Base-by-base conservation (phyloP, 495 filamentous ascomycete species). In the Parachaetomium inaequale region DNA sequence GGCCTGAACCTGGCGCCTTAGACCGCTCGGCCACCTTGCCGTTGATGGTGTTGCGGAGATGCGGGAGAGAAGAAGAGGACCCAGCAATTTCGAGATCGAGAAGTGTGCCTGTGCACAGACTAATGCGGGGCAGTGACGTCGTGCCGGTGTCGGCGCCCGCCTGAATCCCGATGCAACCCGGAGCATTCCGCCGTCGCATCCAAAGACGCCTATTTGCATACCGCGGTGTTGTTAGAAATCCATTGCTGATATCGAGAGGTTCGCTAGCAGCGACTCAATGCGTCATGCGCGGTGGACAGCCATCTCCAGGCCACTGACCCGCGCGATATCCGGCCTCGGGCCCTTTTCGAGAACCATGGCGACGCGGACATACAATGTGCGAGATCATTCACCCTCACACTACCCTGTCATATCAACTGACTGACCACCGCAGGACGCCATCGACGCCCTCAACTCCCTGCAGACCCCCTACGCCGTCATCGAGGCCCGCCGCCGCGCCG, bases 381-480 rank as follows among this genome's bases (percentile, higher is more conserved):
- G 58, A 5, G 32, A 19, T 14, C 17, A 34, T 14, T 36, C 2
- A 55, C 36, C 21, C 17, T 29, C 12, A 28, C 32, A 51, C 14
- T 19, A 10, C 29, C 29, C 14, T 11, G 15, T n/a, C n/a, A n/a
- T n/a, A n/a, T n/a, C n/a, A n/a, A n/a, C n/a, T n/a, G n/a, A 1
- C 50, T 53, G 26, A 11, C 31, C 50, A 49, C 26, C 5, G 7
- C 68, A 90, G 86, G 90, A 90, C 76, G 94, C 94, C 19, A 85
- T 98, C 61, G 79, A 87, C 57, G 83, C 90, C 28, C 86, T 98
- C 72, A 98, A 98, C 71, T 86, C 90, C 19, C 81, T 96, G 36
- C 94, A 98, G 70, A 90, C 89, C 19, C 96, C 96, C 60, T 92
- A 87, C 72, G 81, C 86, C 45, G 81, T 90, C 49, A 83, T 97